A percentile compares a stretch with the other conserved stretches of the same genome.
phyloP scores from a whole-genome alignment of 805 yeast species.

The Cyberlindnera japonica region DNA sequence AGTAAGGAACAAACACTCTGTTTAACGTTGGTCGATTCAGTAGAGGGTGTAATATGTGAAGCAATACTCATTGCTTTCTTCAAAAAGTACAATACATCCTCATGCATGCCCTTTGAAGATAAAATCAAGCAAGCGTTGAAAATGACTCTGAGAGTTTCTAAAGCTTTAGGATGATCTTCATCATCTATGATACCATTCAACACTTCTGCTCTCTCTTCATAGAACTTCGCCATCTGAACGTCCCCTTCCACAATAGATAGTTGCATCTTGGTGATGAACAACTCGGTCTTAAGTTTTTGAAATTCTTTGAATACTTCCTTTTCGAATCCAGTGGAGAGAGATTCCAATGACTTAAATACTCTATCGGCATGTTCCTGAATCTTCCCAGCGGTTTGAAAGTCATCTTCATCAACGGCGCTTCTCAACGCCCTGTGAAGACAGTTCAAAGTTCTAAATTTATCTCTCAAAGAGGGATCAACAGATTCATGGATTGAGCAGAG shows the following conservation, averaged over 20 bases:
- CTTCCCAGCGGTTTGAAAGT: conserved; percentile 17
- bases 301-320: conserved; percentile 13
- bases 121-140: conserved; percentile 31
- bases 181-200: conserved; percentile 13
- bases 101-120: conserved; percentile 10
- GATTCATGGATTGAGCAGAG: conserved; percentile 32
- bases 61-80: conserved; percentile 14
- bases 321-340: conserved; percentile 11
- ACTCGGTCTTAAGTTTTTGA: conserved; percentile 26
- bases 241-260: conserved; percentile 30
- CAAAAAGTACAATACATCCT: conserved; percentile 20
- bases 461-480: conserved; percentile 21
- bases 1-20: conserved; percentile 27
- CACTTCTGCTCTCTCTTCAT: conserved; percentile 29
- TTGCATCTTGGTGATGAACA: conserved; percentile 32
- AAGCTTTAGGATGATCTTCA: conserved; percentile 15
- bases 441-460: conserved; percentile 30
- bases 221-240: conserved; percentile 33
- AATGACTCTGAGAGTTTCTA: conserved; percentile 33
- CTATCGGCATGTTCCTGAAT: conserved; percentile 32
- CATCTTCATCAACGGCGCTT: conserved; percentile 27
- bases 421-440: conserved; percentile 31
- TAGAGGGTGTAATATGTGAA: conserved; percentile 15
- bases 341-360: conserved; percentile 24
- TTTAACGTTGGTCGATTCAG: conserved; percentile 18